Evolutionary conservation across 2,329 filamentous ascomycete species (phyloP), one percentile per base, ranked within the genome.

Genomic region (Ophiostoma sp.): DNA sequence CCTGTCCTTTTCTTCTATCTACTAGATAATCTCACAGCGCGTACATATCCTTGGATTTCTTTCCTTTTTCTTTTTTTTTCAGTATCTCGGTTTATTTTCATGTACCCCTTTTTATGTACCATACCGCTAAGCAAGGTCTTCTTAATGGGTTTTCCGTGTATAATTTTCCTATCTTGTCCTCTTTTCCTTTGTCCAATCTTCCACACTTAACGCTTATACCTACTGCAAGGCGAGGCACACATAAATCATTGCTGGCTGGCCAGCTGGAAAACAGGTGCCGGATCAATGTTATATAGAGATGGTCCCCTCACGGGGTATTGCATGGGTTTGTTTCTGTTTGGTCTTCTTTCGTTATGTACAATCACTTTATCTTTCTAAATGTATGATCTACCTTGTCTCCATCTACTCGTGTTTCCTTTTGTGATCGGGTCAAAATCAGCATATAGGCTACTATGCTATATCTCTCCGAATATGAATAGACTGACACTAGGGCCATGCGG

Each of bases 271-370:
- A 16, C 60, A 62, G 42, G 12, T 44, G 18, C 42, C 42, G 9
- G 42, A 40, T n/a, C 63, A 36, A 47, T 67, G 67, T 27, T 49
- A 66, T 60, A 66, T 67, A 69, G 68, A 66, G 68, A 64, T 18
- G 47, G 41, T 69, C 60, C 68, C 68, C 68, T 69, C 68, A 65
- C 68, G 68, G 68, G 68, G 58, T 60, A 64, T 64, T 42, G 27
- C 7, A 64, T 16, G 40, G 16, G 18, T 27, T 36, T 45, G 42
- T 41, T 62, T 64, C 16, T 60, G 27, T 49, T 18, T 49, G 11
- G 5, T 49, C 16, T 18, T n/a, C 14, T 49, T 49, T 49, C 42
- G 42, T 45, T 12, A 11, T 8, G 14, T 45, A 11, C 5, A 45
- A 3, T 45, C 42, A 16, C 45, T 12, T 60, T 55, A 27, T n/a